Percentiles rank a stretch among this genome's conserved stretches.
These are phyloP conservation scores for Cryptococcus sp. DNA, from an alignment of 1,284 basidiomycete genomes.

Conservation along the genomic window DNA sequence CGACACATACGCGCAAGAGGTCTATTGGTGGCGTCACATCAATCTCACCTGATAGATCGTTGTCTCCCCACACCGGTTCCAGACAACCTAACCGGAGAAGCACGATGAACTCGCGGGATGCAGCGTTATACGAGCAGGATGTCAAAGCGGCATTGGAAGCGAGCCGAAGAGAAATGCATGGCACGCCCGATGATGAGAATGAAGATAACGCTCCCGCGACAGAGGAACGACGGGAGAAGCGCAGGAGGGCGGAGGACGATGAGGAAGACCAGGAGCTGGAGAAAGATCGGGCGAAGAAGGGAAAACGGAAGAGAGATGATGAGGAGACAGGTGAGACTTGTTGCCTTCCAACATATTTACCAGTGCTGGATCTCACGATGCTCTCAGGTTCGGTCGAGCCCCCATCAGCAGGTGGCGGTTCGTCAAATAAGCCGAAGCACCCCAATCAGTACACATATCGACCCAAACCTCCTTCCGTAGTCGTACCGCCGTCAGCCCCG, in stretches of 20 bases:
- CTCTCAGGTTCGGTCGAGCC: constrained; percentile 10
- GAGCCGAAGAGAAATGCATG: constrained; percentile 35
- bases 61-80: constrained; percentile 9
- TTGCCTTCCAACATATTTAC: background rate
- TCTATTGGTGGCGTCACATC: constrained; percentile 13
- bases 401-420: constrained; percentile 4
- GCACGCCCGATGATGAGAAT: constrained; percentile 22
- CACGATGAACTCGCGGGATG: constrained; percentile 96
- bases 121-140: constrained; percentile 82
- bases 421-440: constrained; percentile 50
- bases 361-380: background rate
- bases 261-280: constrained; percentile 29
- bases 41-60: constrained; percentile 10
- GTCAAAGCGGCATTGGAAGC: constrained; percentile 60
- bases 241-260: constrained; percentile 26
- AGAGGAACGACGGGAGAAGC: constrained; percentile 25
- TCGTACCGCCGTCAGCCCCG: constrained; percentile 13
- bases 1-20: background rate
- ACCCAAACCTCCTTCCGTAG: constrained; percentile 46
- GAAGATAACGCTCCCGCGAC: constrained; percentile 33
- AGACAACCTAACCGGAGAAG: constrained; percentile 69
- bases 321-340: constrained; percentile 38
- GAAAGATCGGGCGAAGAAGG: constrained; percentile 31
- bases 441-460: constrained; percentile 65
- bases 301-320: constrained; percentile 47